A percentile compares a stretch with the other conserved stretches of the same genome.
Evolutionary conservation across 1,139 yeast species (phyloP).

Genomic region (Scheffersomyces segobiensis): DNA sequence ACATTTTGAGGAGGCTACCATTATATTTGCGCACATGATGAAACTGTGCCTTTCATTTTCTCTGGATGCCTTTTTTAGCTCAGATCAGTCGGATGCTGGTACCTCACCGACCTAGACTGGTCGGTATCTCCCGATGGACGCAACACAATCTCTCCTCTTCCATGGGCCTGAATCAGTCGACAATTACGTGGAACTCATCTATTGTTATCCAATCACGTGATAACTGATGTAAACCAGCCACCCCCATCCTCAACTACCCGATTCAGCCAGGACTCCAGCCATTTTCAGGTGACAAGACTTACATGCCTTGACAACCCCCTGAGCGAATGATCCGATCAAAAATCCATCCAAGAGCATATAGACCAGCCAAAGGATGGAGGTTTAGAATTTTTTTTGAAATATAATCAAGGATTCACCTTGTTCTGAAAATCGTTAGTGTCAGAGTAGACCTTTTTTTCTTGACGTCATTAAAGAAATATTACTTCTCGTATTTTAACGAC

Average conservation of each 20-base stretch:
- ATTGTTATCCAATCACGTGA: not conserved
- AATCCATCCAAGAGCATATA: not conserved
- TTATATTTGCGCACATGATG: not conserved
- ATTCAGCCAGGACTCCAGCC: not conserved
- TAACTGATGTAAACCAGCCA: not conserved
- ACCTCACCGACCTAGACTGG: not conserved
- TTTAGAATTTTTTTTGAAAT: not conserved
- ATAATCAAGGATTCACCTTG: not conserved
- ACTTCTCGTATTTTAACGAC: not conserved
- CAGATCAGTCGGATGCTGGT: not conserved
- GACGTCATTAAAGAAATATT: not conserved
- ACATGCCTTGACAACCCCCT: not conserved
- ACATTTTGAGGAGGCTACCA: not conserved
- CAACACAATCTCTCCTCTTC: not conserved
- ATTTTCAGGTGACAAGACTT: not conserved
- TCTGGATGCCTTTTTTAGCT: not conserved
- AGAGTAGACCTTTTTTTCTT: too few relatives aligned
- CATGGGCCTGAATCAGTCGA: not conserved
- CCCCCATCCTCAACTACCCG: not conserved
- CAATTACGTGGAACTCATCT: not conserved
- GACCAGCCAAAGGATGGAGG: not conserved
- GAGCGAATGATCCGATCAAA: not conserved
- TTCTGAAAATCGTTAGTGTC: not conserved
- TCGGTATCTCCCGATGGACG: not conserved
- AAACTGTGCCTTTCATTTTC: not conserved